phyloP scores from a whole-genome alignment of 257 asterid species.

The Galeopsis tetrahit region DNA sequence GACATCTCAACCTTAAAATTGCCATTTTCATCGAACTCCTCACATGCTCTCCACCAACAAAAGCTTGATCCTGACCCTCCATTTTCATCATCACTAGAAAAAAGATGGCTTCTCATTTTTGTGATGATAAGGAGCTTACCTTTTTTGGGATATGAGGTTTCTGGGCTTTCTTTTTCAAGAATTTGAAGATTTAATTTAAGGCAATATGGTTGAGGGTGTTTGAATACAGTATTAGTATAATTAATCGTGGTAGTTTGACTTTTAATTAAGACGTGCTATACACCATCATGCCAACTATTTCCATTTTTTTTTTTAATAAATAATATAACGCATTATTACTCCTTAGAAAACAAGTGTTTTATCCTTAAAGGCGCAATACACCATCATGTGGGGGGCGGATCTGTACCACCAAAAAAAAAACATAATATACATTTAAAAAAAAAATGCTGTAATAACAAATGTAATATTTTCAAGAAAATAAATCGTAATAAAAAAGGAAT shows the following conservation, averaged over 20 bases:
- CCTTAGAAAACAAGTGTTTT: too few relatives aligned
- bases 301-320: too few relatives aligned
- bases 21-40: conserved; percentile 62
- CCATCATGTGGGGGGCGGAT: too few relatives aligned
- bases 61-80: conserved; percentile 40
- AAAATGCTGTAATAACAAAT: too few relatives aligned
- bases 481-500: too few relatives aligned
- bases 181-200: background rate
- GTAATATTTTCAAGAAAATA: too few relatives aligned
- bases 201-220: background rate
- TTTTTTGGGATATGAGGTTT: background rate
- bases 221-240: background rate
- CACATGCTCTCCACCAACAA: conserved; percentile 61
- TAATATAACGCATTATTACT: too few relatives aligned
- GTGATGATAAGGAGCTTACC: too few relatives aligned
- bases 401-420: too few relatives aligned
- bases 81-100: conserved; percentile 47
- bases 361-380: too few relatives aligned
- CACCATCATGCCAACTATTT: background rate
- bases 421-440: too few relatives aligned
- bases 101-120: conserved; percentile 42
- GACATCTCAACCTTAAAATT: conserved; percentile 48
- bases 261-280: background rate
- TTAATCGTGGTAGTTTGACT: background rate
- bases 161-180: conserved; percentile 5